Evolutionary conservation across 805 yeast genomes (phyloP), one percentile per base, ranked within the genome.

Genomic region (Yarrowia sp.): DNA sequence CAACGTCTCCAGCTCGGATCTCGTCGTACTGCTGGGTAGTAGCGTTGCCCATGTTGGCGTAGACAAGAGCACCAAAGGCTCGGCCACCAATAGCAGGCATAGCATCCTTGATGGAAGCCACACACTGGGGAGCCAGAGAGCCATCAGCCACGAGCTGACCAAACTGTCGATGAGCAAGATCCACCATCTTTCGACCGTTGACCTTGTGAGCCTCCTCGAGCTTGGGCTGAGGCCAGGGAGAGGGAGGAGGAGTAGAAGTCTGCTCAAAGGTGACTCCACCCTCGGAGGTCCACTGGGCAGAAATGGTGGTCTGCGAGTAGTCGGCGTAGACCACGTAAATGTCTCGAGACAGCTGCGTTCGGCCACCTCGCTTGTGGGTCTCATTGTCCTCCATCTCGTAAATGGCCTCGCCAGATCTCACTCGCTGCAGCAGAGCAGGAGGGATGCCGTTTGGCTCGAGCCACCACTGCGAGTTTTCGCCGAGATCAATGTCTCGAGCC

Each of bases 1-100:
- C 78, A 10, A 94, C 82, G 77, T 95, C 98, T 70, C 99, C 99
- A 0, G 96, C 88, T 59, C 85, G 82, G 68, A 92, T 84, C 49
- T 87, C 89, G 68, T 86, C 92, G 40, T 79, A 74, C 72, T 84
- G 87, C 15, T 82, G 78, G 8, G 86, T 84, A 8, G 81, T 73
- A 55, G 86, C 83, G 74, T 82, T 83, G 70, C 81, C 83, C 73
- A 79, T 72, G 72, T 84, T 89, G 71, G 82, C 80, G 78, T 88
- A 92, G 70, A 89, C 82, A 26, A 85, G 82, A n/a, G 84, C 88
- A 48, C 98, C 98, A 76, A 81, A 90, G 0, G 90, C 84, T 72
- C 89, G 86, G 45, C 79, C 77, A 0, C 92, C 97, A 58, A 91
- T 84, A 0, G 90, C 84, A 55, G 81, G 83, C 32, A 89, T 75